These are phyloP conservation scores for Ascoidea rubescens DNA, from an alignment of 805 yeast species.

Conservation along the genomic window DNA sequence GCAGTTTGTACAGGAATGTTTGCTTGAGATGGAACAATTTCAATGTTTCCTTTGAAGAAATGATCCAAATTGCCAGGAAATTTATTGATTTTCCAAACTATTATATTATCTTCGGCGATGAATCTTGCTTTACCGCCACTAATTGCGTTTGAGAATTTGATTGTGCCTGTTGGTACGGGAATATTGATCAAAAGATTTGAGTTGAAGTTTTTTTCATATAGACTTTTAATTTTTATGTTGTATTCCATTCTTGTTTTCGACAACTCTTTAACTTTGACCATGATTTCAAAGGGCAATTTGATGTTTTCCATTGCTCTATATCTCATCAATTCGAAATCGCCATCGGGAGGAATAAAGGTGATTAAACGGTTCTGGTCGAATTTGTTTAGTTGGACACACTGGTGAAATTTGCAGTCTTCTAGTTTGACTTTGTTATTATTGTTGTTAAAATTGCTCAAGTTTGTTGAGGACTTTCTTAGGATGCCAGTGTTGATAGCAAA, in stretches of 20 bases:
- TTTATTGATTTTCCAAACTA: conserved; percentile 61
- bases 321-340: conserved; percentile 70
- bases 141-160: conserved; percentile 29
- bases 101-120: conserved; percentile 46
- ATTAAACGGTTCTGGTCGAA: conserved; percentile 55
- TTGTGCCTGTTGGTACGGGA: conserved; percentile 55
- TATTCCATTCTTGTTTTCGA: conserved; percentile 37
- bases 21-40: conserved; percentile 25
- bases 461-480: conserved; percentile 10
- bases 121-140: conserved; percentile 59
- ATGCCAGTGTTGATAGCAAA: conserved; percentile 2
- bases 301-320: conserved; percentile 48
- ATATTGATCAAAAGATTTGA: conserved; percentile 48
- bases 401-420: conserved; percentile 77
- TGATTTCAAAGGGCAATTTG: conserved; percentile 56
- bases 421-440: conserved; percentile 38
- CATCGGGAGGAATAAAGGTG: conserved; percentile 78
- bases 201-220: conserved; percentile 48
- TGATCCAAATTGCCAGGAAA: conserved; percentile 55
- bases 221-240: conserved; percentile 46
- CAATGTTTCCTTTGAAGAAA: conserved; percentile 34
- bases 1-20: conserved; percentile 8
- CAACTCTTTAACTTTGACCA: conserved; percentile 36
- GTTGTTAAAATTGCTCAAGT: conserved; percentile 22
- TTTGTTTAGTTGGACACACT: conserved; percentile 62